Evolutionary conservation across 1,284 basidiomycete genomes (phyloP).

Genomic region (Trichosporon asahii): DNA sequence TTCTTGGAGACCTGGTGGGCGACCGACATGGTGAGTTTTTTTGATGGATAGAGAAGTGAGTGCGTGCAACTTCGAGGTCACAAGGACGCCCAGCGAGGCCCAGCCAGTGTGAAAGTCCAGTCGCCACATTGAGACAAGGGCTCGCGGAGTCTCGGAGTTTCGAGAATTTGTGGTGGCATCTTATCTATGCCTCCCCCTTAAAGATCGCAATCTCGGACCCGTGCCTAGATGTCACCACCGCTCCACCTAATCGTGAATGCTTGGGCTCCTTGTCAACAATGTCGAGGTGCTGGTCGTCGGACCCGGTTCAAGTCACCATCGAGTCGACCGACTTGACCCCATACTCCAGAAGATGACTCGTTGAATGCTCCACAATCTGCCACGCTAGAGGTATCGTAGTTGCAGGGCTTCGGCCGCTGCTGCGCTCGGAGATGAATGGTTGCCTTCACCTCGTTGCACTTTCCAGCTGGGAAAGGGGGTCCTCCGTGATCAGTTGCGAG

Average conservation of each 20-base stretch:
- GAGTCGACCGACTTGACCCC: neutral
- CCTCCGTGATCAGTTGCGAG: too few species aligned
- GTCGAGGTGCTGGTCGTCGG: too few species aligned
- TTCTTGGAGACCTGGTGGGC: slow-evolving; percentile 87
- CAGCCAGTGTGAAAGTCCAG: neutral
- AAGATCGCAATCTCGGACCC: neutral
- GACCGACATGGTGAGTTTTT: slow-evolving; percentile 41
- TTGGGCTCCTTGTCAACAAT: neutral
- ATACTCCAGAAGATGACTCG: neutral
- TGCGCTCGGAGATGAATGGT: too few species aligned
- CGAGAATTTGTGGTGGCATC: neutral
- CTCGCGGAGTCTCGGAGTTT: slow-evolving; percentile 1
- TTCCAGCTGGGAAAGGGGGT: too few species aligned
- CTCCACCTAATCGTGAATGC: neutral
- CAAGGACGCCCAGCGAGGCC: neutral
- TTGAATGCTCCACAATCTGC: neutral
- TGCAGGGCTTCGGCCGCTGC: too few species aligned
- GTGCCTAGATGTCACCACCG: slow-evolving; percentile 7
- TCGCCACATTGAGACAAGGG: neutral
- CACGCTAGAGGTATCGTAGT: too few species aligned
- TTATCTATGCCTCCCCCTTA: neutral
- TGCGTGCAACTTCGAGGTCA: slow-evolving; percentile 9
- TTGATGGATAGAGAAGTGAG: slow-evolving; percentile 14
- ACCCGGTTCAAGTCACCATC: neutral
- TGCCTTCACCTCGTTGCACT: too few species aligned